Evolutionary conservation across 2,329 filamentous ascomycete genomes (phyloP), one percentile per base, ranked within the genome.

Genomic region (Fusarium palustre): DNA sequence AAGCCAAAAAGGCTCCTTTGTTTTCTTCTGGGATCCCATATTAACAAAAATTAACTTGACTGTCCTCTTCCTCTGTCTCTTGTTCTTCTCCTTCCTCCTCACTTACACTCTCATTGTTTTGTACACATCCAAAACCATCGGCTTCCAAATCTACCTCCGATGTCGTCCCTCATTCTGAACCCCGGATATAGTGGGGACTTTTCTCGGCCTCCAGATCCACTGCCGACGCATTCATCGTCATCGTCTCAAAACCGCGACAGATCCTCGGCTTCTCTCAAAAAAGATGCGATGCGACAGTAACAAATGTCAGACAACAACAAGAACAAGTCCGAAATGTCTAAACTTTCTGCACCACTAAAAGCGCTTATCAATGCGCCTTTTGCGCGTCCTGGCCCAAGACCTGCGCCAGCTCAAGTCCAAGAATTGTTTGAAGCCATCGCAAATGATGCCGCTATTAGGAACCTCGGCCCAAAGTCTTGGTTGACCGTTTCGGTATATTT

Each of bases 271-370:
- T 52, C 33, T 50, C 13, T 22, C 5, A n/a, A 20, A 18, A 25
- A 20, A 16, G 28, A 9, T 24, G 47, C 25, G 33, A 39, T 39
- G 36, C 12, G 36, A 39, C 36, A 39, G 36, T 39, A 20, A 39
- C 28, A 31, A 49, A 74, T 74, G 72, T 61, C 69, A 38, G 41
- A 66, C 36, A 55, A 65, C 42, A 50, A 65, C 42, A 50, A 66
- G 30, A 61, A 66, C 30, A 36, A 48, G 30, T 45, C 42, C 60
- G 79, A 75, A 71, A 93, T 93, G 91, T 89, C 91, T 9, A 94
- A 92, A 78, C 85, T 95, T 22, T 92, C 91, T 2, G 83, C 87
- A 2, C 81, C 87, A 50, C 84, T 95, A 72, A 94, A 94, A 80
- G 85, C 88, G 47, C 87, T 94, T 68, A 90, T 94, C 80, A 91